Base-by-base conservation (phyloP, 1,139 yeast species). In the Pichia sp. region DNA sequence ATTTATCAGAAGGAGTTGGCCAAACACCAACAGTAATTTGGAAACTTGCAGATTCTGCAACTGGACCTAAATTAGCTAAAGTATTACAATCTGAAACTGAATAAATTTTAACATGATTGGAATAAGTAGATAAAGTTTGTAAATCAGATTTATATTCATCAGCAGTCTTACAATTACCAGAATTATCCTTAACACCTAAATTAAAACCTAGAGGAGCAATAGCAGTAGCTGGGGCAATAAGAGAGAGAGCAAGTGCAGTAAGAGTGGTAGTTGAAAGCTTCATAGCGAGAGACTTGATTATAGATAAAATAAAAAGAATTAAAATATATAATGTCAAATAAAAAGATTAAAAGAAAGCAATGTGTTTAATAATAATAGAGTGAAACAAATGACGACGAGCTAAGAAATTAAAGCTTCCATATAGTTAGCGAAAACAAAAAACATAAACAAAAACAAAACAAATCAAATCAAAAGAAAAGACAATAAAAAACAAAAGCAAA, bases 1-100 rank as follows among this genome's bases (percentile, higher is more conserved):
- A 88, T 66, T 86, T 94, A 48, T 80, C 66, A 49, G 80, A 86
- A 63, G 86, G 95, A 47, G 74, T 86, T 66, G 96, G 96, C 96
- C 96, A 88, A 60, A 89, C 75, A 68, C 96, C 96, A 44, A 86
- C 71, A 67, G 87, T 78, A 47, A 86, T 67, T 39, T 65, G 58
- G 75, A 89, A 85, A 47, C 88, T 86, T 56, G 81, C 81, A 46
- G 73, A 71, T 62, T 83, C 89, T 52, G 88, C 87, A 53, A 89
- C 96, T 43, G 96, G 96, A 50, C 88, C 95, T 59, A 90, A 72
- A 65, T 74, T 74, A 70, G 83, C 78, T 64, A 90, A 75, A 51
- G 95, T 84, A 75, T 86, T 82, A 74, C 96, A 88, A 68, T 86
- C 94, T 27, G 92, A 81, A 47, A 84, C 86, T 42, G 96, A 89